Conservation (phyloP, 139 green algal genomes). For the Haematococcus sp. region DNA sequence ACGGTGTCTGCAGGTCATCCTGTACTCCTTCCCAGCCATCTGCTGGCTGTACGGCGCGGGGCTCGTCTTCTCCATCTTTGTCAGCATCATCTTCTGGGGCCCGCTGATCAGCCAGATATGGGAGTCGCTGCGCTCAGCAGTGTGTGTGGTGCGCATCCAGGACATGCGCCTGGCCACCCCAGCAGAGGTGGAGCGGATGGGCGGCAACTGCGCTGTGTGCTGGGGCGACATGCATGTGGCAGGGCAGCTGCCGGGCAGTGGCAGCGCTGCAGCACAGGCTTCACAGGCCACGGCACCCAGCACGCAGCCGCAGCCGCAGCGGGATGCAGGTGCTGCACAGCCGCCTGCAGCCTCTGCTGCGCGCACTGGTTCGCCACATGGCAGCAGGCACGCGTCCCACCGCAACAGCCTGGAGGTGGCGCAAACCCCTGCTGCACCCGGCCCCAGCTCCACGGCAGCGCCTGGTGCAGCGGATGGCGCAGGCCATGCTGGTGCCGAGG, state of each 20-base stretch:
- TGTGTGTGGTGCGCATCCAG: constrained; percentile 30
- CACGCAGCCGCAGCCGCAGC: too few relatives aligned
- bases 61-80: constrained; percentile 63
- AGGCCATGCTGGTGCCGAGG: too few relatives aligned
- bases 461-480: too few relatives aligned
- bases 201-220: constrained; percentile 75
- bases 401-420: neutral
- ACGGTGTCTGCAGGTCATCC: constrained; percentile 57
- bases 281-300: too few relatives aligned
- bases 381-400: neutral
- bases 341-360: too few relatives aligned
- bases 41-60: constrained; percentile 86
- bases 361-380: too few relatives aligned
- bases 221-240: constrained; percentile 60
- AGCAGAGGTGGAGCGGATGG: constrained; percentile 74
- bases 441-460: neutral
- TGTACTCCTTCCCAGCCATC: constrained; percentile 78
- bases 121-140: constrained; percentile 10
- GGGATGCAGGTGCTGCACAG: too few relatives aligned
- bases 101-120: constrained; percentile 15
- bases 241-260: neutral
- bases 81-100: constrained; percentile 75
- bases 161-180: constrained; percentile 50
- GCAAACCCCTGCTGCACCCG: neutral
- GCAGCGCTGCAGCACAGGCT: neutral